A percentile compares a stretch with the other conserved stretches of the same genome.
Conservation (phyloP, 2,329 filamentous ascomycete genomes). For the Cytospora piceicola region DNA sequence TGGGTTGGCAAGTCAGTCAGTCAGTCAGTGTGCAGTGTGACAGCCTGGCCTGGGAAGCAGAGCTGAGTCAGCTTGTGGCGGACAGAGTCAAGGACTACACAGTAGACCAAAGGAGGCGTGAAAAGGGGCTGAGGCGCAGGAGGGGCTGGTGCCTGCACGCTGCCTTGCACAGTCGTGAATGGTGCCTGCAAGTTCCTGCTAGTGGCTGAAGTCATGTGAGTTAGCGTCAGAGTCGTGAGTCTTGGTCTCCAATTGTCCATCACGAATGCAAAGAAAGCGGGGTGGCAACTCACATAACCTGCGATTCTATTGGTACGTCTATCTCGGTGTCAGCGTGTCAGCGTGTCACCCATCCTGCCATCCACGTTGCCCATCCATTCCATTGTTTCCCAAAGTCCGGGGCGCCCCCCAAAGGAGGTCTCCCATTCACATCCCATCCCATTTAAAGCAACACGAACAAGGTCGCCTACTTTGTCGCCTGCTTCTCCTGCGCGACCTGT, state of each 20-base stretch:
- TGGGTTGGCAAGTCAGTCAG: too few species aligned
- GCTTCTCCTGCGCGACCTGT: conserved; percentile 19
- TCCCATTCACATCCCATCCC: not conserved
- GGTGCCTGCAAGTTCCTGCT: conserved; percentile 7
- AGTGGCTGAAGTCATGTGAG: conserved; percentile 28
- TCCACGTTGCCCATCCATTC: not conserved
- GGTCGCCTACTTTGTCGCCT: conserved; percentile 19
- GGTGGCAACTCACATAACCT: conserved; percentile 7
- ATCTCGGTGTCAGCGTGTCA: not conserved
- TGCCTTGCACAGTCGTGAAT: too few species aligned
- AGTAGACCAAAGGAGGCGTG: not conserved
- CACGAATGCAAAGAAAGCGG: conserved; percentile 3
- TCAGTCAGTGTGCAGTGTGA: not conserved
- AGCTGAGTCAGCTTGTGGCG: conserved; percentile 13
- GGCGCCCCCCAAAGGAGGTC: conserved; percentile 2
- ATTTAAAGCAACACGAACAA: conserved; percentile 20
- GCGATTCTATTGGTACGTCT: conserved; percentile 17
- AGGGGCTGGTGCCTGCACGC: not conserved
- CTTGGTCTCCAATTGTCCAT: not conserved
- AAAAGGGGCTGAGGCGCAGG: conserved; percentile 7
- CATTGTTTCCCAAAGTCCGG: not conserved
- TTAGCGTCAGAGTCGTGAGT: conserved; percentile 26
- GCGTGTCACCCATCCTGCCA: not conserved
- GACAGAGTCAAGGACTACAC: not conserved
- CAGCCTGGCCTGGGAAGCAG: not conserved